Evolutionary conservation across 2,329 filamentous ascomycete genomes (phyloP).

Genomic region (Verticillium klebahnii): DNA sequence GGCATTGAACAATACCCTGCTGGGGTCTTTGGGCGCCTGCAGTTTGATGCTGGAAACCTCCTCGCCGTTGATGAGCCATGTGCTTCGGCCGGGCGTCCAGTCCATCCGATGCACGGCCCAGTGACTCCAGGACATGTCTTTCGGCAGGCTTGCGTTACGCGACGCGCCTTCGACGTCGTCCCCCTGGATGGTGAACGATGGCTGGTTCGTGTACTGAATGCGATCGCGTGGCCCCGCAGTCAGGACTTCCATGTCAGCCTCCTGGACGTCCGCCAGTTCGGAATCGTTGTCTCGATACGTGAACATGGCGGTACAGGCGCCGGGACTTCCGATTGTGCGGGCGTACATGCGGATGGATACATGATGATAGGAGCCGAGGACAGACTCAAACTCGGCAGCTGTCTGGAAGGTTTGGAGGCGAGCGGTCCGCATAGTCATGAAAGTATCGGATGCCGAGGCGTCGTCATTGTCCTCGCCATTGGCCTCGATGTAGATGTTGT

Average conservation of each 20-base stretch:
- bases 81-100: constrained; percentile 48
- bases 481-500: constrained; percentile 41
- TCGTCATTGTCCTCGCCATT: constrained; percentile 25
- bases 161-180: constrained; percentile 42
- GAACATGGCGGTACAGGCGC: constrained; percentile 49
- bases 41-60: constrained; percentile 48
- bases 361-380: constrained; percentile 28
- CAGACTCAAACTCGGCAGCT: constrained; percentile 42
- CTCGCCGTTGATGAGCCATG: constrained; percentile 51
- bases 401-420: constrained; percentile 40
- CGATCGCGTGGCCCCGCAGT: constrained; percentile 37
- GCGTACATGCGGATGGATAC: constrained; percentile 46
- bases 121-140: constrained; percentile 40
- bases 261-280: constrained; percentile 34
- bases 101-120: constrained; percentile 58
- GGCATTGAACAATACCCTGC: constrained; percentile 51
- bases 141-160: constrained; percentile 40
- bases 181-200: constrained; percentile 39
- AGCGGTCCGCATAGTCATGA: constrained; percentile 42
- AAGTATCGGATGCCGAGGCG: constrained; percentile 31
- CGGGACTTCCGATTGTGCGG: constrained; percentile 40
- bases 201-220: constrained; percentile 58
- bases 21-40: constrained; percentile 48
- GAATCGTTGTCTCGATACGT: constrained; percentile 38
- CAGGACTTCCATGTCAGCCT: constrained; percentile 49